phyloP scores from a whole-genome alignment of 805 yeast genomes.

The Kodamaea laetipori region DNA sequence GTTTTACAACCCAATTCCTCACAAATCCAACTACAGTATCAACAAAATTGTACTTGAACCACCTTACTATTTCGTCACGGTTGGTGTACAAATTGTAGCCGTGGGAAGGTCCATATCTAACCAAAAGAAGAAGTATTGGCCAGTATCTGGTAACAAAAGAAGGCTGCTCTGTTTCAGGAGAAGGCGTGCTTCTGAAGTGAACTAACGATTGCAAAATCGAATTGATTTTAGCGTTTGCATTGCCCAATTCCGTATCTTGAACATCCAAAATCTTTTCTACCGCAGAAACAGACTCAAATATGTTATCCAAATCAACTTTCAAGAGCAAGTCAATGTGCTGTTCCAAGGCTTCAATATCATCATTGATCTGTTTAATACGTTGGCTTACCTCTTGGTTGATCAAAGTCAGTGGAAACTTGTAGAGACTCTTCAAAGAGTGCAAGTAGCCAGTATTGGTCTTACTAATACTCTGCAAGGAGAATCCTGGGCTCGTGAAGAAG shows the following conservation, averaged over 20 bases:
- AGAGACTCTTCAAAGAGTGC: conserved; percentile 3
- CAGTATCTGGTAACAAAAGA: conserved; percentile 56
- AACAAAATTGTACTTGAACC: conserved; percentile 59
- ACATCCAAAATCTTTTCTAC: conserved; percentile 5
- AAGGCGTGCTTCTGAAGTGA: conserved; percentile 5
- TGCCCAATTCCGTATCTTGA: not conserved
- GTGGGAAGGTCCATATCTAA: conserved; percentile 57
- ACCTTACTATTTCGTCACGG: conserved; percentile 52
- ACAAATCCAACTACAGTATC: conserved; percentile 70
- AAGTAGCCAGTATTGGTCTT: not conserved
- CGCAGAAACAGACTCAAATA: conserved; percentile 12
- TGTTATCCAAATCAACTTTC: conserved; percentile 16
- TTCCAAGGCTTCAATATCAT: conserved; percentile 27
- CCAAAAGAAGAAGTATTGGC: conserved; percentile 52
- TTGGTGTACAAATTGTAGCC: conserved; percentile 48
- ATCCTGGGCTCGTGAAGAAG: conserved; percentile 7
- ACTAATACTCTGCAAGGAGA: conserved; percentile 7
- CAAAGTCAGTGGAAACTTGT: conserved; percentile 16
- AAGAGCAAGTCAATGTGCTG: conserved; percentile 28
- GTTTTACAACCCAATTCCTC: conserved; percentile 81
- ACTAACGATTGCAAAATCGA: conserved; percentile 5
- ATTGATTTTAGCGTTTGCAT: conserved; percentile 3
- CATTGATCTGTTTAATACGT: conserved; percentile 23
- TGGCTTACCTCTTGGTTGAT: conserved; percentile 30
- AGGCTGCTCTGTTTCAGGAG: conserved; percentile 33